These are phyloP conservation scores for Acanthochlamys bracteata DNA, from an alignment of 106 monocot genomes.

Conservation along the genomic window DNA sequence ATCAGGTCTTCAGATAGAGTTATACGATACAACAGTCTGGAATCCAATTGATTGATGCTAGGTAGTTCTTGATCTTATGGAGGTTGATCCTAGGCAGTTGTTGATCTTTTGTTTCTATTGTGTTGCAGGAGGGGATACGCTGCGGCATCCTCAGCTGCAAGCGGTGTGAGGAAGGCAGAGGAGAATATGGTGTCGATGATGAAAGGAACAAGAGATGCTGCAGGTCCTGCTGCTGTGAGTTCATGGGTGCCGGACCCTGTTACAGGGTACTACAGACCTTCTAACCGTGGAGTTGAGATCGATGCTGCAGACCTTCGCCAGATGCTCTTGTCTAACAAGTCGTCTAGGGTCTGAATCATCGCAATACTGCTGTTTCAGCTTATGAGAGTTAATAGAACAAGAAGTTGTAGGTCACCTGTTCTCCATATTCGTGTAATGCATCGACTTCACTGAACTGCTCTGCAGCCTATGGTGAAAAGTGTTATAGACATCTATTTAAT, in stretches of 20 bases:
- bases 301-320: constrained; percentile 42
- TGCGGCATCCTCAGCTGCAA: not conserved
- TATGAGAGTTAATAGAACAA: no score
- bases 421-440: no score
- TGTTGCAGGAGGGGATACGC: constrained; percentile 9
- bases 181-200: constrained; percentile 13
- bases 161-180: constrained; percentile 3
- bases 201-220: not conserved
- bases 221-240: not conserved
- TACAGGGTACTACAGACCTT: constrained; percentile 53
- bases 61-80: no score
- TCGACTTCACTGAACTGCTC: no score
- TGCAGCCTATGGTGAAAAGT: no score
- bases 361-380: not conserved
- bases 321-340: constrained; percentile 16
- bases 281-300: constrained; percentile 15
- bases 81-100: no score
- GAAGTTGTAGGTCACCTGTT: no score
- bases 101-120: not conserved
- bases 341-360: not conserved
- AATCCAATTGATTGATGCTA: no score
- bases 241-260: constrained; percentile 51
- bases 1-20: no score
- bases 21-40: no score
- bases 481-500: no score